Evolutionary conservation across 208 protist species (phyloP).

Genomic region (Leishmania guyanensis): DNA sequence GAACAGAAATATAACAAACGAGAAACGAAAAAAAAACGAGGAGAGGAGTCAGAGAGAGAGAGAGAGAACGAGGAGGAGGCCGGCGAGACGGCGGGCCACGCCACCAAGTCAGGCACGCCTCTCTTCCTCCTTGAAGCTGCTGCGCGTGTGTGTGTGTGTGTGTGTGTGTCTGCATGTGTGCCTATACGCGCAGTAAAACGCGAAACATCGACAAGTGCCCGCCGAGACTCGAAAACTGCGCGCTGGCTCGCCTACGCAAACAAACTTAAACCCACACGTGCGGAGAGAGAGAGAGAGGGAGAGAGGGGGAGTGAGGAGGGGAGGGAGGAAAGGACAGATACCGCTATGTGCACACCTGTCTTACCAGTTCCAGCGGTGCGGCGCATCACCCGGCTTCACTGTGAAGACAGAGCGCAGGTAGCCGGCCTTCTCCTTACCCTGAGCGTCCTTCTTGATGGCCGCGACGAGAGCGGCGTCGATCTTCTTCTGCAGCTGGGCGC

Average conservation of each 20-base stretch:
- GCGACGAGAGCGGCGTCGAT: slow-evolving; percentile 73
- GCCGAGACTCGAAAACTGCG: not conserved
- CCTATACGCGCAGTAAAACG: not conserved
- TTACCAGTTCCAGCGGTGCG: slow-evolving; percentile 90
- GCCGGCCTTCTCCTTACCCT: slow-evolving; percentile 74
- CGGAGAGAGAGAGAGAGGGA: not conserved
- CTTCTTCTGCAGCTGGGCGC: slow-evolving; percentile 79
- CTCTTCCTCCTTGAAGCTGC: not conserved
- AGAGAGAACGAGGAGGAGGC: not conserved
- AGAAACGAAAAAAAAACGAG: not conserved
- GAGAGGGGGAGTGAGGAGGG: not conserved
- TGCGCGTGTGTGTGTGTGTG: not conserved
- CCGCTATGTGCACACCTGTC: not conserved
- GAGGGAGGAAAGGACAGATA: not conserved
- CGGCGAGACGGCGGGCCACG: not conserved
- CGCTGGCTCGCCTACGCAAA: not conserved
- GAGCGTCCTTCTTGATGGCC: slow-evolving; percentile 74
- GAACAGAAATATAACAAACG: not conserved
- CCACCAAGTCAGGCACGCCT: not conserved
- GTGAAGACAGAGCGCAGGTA: slow-evolving; percentile 90
- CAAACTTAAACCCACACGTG: not conserved
- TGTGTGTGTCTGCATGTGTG: not conserved
- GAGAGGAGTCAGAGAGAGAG: not conserved
- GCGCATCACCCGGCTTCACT: slow-evolving; percentile 77
- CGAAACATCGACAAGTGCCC: not conserved